Evolutionary conservation across 129 eudicot species (phyloP).

Genomic region (Helianthus tuberosus): DNA sequence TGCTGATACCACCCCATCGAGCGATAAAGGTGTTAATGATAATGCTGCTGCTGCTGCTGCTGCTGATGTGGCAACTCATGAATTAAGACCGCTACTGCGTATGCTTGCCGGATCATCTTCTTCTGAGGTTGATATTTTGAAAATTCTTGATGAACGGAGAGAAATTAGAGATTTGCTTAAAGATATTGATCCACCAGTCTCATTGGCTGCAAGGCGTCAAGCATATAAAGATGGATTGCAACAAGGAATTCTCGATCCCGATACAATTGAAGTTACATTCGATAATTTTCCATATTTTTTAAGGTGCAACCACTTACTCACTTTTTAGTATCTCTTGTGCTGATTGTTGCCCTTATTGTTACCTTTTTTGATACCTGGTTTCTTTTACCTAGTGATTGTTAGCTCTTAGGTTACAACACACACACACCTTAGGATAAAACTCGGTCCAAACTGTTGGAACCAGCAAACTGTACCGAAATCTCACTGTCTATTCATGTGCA

Average conservation of each 20-base stretch:
- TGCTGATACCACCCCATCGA: constrained; percentile 36
- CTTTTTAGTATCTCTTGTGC: constrained; percentile 3
- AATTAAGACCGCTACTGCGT: constrained; percentile 57
- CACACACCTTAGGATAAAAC: not conserved
- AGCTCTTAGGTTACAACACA: not conserved
- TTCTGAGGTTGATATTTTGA: constrained; percentile 52
- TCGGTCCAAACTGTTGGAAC: not conserved
- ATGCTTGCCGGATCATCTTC: constrained; percentile 58
- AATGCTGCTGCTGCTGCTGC: constrained; percentile 47
- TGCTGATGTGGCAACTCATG: constrained; percentile 52
- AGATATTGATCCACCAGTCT: constrained; percentile 55
- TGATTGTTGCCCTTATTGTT: not conserved
- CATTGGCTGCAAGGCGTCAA: constrained; percentile 59
- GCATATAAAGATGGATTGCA: constrained; percentile 65
- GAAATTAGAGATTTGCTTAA: constrained; percentile 53
- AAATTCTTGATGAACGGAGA: constrained; percentile 65
- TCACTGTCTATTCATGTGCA: not conserved
- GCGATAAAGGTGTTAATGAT: constrained; percentile 50
- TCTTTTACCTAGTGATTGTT: not conserved
- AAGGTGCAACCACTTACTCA: constrained; percentile 47
- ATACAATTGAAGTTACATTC: constrained; percentile 70
- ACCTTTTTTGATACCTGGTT: not conserved
- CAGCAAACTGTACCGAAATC: constrained; percentile 3
- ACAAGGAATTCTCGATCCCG: constrained; percentile 54
- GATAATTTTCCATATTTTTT: constrained; percentile 80